Conservation (phyloP, 495 filamentous ascomycete genomes). For the Tuber umbilicatum region DNA sequence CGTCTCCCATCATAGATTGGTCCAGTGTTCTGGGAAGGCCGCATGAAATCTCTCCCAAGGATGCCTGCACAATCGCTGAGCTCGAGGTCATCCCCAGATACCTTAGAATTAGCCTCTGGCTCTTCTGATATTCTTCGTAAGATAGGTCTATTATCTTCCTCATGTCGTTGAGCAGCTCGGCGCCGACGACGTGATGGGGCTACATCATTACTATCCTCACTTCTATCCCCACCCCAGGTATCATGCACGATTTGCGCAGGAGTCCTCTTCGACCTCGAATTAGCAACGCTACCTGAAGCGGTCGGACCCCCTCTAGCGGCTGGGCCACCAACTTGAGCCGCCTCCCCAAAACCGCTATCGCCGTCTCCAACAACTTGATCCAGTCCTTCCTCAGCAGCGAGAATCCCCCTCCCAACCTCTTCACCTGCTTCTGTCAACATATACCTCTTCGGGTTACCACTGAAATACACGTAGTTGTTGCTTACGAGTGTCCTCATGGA, state of each 20-base stretch:
- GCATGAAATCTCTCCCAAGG: background rate
- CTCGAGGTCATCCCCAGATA: background rate
- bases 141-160: background rate
- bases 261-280: background rate
- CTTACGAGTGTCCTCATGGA: slow-evolving; percentile 72
- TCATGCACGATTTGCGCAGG: background rate
- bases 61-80: background rate
- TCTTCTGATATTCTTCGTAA: background rate
- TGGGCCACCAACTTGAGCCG: background rate
- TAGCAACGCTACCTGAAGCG: background rate
- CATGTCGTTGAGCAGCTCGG: background rate
- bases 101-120: background rate
- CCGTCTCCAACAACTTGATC: background rate
- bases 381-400: slow-evolving; percentile 44
- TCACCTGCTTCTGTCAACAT: slow-evolving; percentile 69
- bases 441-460: slow-evolving; percentile 65
- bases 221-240: background rate
- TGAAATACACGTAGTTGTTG: slow-evolving; percentile 69
- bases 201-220: background rate
- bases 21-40: background rate
- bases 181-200: background rate
- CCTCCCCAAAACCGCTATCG: background rate
- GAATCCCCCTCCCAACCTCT: slow-evolving; percentile 66
- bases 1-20: background rate
- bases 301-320: background rate